phyloP scores from a whole-genome alignment of 352 stramenopile species.

The Globisporangium megalacanthum region DNA sequence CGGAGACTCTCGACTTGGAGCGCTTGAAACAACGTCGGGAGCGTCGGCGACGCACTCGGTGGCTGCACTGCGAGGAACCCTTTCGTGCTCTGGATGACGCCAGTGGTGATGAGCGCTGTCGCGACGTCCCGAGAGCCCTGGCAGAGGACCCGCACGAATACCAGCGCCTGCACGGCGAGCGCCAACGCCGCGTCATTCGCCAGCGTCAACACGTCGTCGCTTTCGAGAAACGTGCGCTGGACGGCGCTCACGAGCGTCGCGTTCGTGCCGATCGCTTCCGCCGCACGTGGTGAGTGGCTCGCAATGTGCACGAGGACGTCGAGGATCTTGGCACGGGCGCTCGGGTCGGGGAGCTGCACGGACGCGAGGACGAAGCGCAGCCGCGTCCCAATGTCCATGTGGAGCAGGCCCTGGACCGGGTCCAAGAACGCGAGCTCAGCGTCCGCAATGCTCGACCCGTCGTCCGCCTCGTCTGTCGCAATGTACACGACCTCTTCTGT shows the following conservation, averaged over 20 bases:
- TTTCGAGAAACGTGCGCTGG: constrained; percentile 48
- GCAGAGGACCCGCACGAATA: constrained; percentile 39
- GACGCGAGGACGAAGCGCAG: constrained; percentile 47
- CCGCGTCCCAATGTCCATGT: constrained; percentile 49
- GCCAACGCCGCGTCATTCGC: constrained; percentile 20
- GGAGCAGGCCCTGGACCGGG: constrained; percentile 49
- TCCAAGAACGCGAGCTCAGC: constrained; percentile 47
- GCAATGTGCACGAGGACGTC: constrained; percentile 46
- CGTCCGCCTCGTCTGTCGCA: constrained; percentile 31
- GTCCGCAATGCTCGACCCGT: constrained; percentile 36
- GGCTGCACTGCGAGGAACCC: constrained; percentile 45
- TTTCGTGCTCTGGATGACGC: constrained; percentile 54
- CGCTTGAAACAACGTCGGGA: constrained; percentile 17
- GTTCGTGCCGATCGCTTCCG: constrained; percentile 43
- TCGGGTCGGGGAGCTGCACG: constrained; percentile 36
- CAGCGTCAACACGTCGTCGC: constrained; percentile 32
- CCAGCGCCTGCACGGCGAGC: constrained; percentile 35
- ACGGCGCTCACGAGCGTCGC: constrained; percentile 32
- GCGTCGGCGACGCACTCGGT: neutral
- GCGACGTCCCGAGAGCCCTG: constrained; percentile 41
- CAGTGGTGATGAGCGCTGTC: constrained; percentile 27
- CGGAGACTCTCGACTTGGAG: constrained; percentile 54
- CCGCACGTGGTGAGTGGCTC: constrained; percentile 40
- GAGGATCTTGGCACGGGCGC: constrained; percentile 42
- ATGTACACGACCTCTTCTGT: constrained; percentile 45